These are phyloP conservation scores for Tricholomella constricta DNA, from an alignment of 768 basidiomycete species.

Conservation along the genomic window DNA sequence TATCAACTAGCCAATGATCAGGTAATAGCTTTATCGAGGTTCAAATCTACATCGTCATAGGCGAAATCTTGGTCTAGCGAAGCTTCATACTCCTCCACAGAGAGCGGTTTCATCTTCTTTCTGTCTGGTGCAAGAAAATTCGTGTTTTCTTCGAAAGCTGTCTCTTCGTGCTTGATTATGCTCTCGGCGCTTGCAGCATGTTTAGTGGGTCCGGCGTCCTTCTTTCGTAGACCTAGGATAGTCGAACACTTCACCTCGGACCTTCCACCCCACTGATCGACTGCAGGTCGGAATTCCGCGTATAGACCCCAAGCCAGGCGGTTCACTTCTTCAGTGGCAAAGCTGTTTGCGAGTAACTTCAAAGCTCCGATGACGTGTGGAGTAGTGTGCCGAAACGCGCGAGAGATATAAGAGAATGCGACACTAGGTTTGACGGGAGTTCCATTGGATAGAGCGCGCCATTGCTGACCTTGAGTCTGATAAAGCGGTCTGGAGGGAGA, in stretches of 20 bases:
- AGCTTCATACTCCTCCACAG: slow-evolving; percentile 57
- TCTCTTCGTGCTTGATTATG: slow-evolving; percentile 20
- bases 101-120: slow-evolving; percentile 45
- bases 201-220: slow-evolving; percentile 17
- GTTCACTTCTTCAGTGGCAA: slow-evolving; percentile 59
- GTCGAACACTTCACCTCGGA: slow-evolving; percentile 70
- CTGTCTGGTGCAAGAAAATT: slow-evolving; percentile 21
- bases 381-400: slow-evolving; percentile 77
- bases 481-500: slow-evolving; percentile 67
- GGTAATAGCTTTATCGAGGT: slow-evolving; percentile 20
- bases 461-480: slow-evolving; percentile 64
- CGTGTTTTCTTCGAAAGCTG: slow-evolving; percentile 16
- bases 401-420: slow-evolving; percentile 85
- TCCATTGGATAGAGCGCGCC: slow-evolving; percentile 81
- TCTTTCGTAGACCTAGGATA: slow-evolving; percentile 63
- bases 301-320: slow-evolving; percentile 77
- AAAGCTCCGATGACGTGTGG: slow-evolving; percentile 79
- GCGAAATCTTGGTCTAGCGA: slow-evolving; percentile 47
- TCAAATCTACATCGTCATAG: slow-evolving; percentile 48
- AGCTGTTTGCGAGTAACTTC: slow-evolving; percentile 65
- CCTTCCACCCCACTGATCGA: slow-evolving; percentile 82
- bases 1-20: slow-evolving; percentile 13
- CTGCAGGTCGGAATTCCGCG: slow-evolving; percentile 81
- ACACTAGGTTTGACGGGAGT: slow-evolving; percentile 66
- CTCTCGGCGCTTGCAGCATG: slow-evolving; percentile 10